phyloP scores from a whole-genome alignment of 2,329 filamentous ascomycete species.

The Gliomastix tumulicola region DNA sequence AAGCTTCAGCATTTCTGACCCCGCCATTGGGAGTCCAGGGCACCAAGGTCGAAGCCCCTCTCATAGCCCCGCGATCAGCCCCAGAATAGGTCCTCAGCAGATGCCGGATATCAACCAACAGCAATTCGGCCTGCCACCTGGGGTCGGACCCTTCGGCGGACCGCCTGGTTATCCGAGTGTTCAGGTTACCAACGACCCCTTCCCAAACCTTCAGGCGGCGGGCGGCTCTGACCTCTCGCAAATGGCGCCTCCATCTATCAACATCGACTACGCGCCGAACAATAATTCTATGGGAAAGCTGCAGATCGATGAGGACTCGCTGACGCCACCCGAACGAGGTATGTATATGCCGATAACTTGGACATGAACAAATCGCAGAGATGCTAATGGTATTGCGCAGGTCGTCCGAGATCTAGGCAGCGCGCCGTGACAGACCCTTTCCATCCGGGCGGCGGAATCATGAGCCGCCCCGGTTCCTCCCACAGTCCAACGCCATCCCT shows the following conservation, averaged over 20 bases:
- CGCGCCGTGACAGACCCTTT: slow-evolving; percentile 55
- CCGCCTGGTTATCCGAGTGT: slow-evolving; percentile 25
- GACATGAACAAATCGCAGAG: not conserved
- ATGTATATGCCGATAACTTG: slow-evolving; percentile 9
- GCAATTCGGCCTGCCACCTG: slow-evolving; percentile 34
- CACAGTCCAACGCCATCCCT: slow-evolving; percentile 42
- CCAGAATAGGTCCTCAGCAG: slow-evolving; percentile 50
- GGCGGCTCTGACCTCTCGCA: slow-evolving; percentile 56
- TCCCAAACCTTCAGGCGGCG: slow-evolving; percentile 42
- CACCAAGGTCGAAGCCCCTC: slow-evolving; percentile 74
- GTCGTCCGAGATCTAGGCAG: slow-evolving; percentile 40
- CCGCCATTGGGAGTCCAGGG: slow-evolving; percentile 56
- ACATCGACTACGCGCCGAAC: slow-evolving; percentile 85
- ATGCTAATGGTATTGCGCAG: slow-evolving; percentile 18
- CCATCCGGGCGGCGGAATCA: slow-evolving; percentile 35
- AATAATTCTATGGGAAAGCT: slow-evolving; percentile 43
- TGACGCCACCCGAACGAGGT: slow-evolving; percentile 75
- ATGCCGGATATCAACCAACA: slow-evolving; percentile 46
- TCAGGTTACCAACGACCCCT: slow-evolving; percentile 36
- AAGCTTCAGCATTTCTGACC: slow-evolving; percentile 73
- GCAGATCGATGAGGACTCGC: slow-evolving; percentile 65
- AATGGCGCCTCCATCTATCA: slow-evolving; percentile 91
- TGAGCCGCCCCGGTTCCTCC: slow-evolving; percentile 30
- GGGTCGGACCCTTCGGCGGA: slow-evolving; percentile 26
- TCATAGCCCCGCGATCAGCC: slow-evolving; percentile 62